A percentile compares a stretch with the other conserved stretches of the same genome.
Evolutionary conservation across 2,329 filamentous ascomycete species (phyloP).

Genomic region (Helicocarpus griseus): DNA sequence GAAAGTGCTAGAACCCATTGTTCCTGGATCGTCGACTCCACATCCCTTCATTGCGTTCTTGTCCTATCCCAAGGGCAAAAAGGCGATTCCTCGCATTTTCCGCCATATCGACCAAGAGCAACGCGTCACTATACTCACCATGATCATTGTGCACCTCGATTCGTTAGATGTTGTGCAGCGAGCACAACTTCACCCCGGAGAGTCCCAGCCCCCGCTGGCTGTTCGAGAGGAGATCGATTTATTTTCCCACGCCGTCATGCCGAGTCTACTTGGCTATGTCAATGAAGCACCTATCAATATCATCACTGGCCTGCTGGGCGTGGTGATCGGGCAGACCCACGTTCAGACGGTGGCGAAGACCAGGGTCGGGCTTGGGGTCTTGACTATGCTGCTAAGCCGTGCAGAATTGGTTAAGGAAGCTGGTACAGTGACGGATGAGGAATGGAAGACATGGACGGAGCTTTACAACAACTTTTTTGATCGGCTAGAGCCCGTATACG

Average conservation of each 20-base stretch:
- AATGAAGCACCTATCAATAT: slow-evolving; percentile 86
- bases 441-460: slow-evolving; percentile 73
- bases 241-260: slow-evolving; percentile 81
- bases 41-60: slow-evolving; percentile 96
- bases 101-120: slow-evolving; percentile 86
- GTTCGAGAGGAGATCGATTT: slow-evolving; percentile 88
- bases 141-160: slow-evolving; percentile 90
- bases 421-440: slow-evolving; percentile 56
- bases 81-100: slow-evolving; percentile 89
- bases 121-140: slow-evolving; percentile 83
- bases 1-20: slow-evolving; percentile 89
- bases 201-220: slow-evolving; percentile 61
- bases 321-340: slow-evolving; percentile 73
- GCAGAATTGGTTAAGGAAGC: slow-evolving; percentile 88
- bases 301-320: slow-evolving; percentile 76
- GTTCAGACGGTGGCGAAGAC: slow-evolving; percentile 77
- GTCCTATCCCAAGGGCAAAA: slow-evolving; percentile 92
- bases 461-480: slow-evolving; percentile 86
- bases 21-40: slow-evolving; percentile 53
- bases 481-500: slow-evolving; percentile 70
- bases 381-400: slow-evolving; percentile 89
- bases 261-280: slow-evolving; percentile 78
- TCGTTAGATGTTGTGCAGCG: slow-evolving; percentile 80
- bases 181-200: slow-evolving; percentile 63
- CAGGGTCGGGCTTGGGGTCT: slow-evolving; percentile 75